Evolutionary conservation across 202 grass and related monocot genomes (phyloP).

Genomic region (Bolboschoenoplectus hybrid): DNA sequence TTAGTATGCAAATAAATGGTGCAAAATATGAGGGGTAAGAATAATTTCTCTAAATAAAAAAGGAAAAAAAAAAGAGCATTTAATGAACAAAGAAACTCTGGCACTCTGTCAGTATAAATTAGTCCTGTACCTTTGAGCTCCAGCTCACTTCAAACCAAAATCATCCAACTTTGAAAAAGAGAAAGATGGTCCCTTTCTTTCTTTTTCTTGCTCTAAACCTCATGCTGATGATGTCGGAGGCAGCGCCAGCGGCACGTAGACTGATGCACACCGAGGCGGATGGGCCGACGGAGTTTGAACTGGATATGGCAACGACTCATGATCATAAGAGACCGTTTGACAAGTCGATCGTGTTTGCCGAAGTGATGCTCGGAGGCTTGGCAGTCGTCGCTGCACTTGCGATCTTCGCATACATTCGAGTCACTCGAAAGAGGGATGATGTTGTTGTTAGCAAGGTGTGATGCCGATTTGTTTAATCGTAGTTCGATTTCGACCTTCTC

Average conservation of each 20-base stretch:
- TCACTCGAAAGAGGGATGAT: slow-evolving; percentile 36
- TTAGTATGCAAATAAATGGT: no score
- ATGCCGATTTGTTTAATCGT: background rate
- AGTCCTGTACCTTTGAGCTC: background rate
- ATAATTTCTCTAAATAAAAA: background rate
- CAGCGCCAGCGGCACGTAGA: background rate
- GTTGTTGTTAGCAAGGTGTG: slow-evolving; percentile 31
- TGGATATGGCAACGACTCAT: background rate
- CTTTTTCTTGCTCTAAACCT: slow-evolving; percentile 14
- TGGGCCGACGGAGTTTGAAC: background rate
- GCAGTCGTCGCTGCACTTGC: slow-evolving; percentile 31
- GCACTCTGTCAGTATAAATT: background rate
- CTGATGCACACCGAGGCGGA: slow-evolving; percentile 1
- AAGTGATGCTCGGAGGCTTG: slow-evolving; percentile 44
- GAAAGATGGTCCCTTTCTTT: slow-evolving; percentile 17
- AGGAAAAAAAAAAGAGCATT: background rate
- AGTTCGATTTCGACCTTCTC: background rate
- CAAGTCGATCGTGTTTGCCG: slow-evolving; percentile 41
- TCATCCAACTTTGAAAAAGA: background rate
- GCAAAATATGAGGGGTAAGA: no score
- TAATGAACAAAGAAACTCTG: background rate
- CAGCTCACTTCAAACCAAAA: slow-evolving; percentile 29
- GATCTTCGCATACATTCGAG: slow-evolving; percentile 47
- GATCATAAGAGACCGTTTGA: background rate
- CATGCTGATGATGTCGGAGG: slow-evolving; percentile 1